These are phyloP conservation scores for Leccinellum luteum DNA, from an alignment of 768 basidiomycete species.

Conservation along the genomic window DNA sequence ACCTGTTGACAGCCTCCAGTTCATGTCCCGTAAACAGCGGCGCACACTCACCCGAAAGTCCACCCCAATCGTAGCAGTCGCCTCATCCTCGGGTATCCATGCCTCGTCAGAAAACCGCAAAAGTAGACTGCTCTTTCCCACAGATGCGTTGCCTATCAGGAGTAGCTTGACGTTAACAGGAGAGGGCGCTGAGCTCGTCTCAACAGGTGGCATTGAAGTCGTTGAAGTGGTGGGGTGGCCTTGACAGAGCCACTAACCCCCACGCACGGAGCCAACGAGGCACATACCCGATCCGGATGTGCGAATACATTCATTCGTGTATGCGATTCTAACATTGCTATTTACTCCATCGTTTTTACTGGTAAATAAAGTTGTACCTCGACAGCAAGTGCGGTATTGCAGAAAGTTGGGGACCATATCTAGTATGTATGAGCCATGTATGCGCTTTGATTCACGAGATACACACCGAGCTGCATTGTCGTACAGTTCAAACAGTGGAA, in stretches of 20 bases:
- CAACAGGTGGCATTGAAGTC: conserved; percentile 17
- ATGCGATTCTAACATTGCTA: not conserved
- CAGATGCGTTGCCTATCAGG: conserved; percentile 84
- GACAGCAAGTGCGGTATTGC: conserved; percentile 92
- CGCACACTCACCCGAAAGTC: conserved; percentile 68
- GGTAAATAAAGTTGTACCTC: conserved; percentile 81
- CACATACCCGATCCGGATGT: conserved; percentile 16
- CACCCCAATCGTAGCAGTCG: conserved; percentile 80
- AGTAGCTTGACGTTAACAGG: conserved; percentile 77
- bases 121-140: conserved; percentile 89
- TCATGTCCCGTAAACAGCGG: not conserved
- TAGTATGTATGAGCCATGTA: conserved; percentile 18
- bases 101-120: conserved; percentile 96
- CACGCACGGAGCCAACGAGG: no score
- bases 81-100: conserved; percentile 90
- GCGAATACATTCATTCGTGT: conserved; percentile 8
- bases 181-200: conserved; percentile 24
- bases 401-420: conserved; percentile 91
- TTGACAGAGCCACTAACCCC: conserved; percentile 6
- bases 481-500: conserved; percentile 95
- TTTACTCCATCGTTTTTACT: conserved; percentile 33
- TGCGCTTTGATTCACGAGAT: not conserved
- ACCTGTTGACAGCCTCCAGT: conserved; percentile 44
- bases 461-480: conserved; percentile 88
- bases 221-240: not conserved